phyloP scores from a whole-genome alignment of 441 rosid species.

The Syzygium malaccense region DNA sequence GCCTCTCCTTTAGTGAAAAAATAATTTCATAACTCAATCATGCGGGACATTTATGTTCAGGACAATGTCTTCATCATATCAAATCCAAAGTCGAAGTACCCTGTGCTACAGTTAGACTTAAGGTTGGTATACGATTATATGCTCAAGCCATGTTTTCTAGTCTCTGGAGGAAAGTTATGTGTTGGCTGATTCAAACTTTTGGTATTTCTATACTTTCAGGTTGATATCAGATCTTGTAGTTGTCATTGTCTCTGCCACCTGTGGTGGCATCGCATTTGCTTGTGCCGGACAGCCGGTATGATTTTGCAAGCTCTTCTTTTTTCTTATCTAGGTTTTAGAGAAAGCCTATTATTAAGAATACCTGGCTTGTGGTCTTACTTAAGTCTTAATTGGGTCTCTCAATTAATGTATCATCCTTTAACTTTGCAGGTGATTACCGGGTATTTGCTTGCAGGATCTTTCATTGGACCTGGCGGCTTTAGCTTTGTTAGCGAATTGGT shows the following conservation, averaged over 20 bases:
- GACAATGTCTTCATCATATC: conserved; percentile 92
- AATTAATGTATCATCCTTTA: not conserved
- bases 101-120: conserved; percentile 80
- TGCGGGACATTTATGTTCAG: conserved; percentile 23
- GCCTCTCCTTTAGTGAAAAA: not conserved
- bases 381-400: not conserved
- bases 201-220: conserved; percentile 23
- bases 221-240: conserved; percentile 93
- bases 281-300: conserved; percentile 98
- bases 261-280: conserved; percentile 99
- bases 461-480: conserved; percentile 95
- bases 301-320: not conserved
- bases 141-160: not conserved
- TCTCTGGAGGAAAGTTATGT: not conserved
- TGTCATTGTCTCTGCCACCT: conserved; percentile 94
- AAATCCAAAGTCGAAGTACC: conserved; percentile 89
- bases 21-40: not conserved
- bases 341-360: not conserved
- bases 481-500: conserved; percentile 97
- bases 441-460: conserved; percentile 86
- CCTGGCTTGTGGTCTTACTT: not conserved
- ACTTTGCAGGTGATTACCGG: conserved; percentile 82
- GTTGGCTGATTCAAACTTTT: not conserved
- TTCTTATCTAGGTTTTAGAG: not conserved
- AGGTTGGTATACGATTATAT: conserved; percentile 32